A percentile compares a stretch with the other conserved stretches of the same genome.
Evolutionary conservation across 2,329 filamentous ascomycete species (phyloP).

Genomic region (Penicillium sp.): DNA sequence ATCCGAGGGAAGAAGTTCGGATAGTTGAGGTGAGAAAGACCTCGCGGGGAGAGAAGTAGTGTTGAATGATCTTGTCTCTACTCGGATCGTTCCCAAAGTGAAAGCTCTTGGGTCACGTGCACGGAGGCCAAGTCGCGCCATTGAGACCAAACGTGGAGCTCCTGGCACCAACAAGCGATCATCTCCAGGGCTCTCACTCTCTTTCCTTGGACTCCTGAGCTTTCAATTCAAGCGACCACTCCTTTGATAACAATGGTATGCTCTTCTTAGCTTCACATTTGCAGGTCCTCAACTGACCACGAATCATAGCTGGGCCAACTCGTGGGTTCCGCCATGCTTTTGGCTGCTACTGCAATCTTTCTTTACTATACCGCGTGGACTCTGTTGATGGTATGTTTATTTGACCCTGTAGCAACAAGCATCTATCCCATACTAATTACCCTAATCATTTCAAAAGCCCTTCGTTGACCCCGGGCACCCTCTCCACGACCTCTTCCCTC

Average conservation of each 20-base stretch:
- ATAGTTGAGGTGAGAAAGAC: not conserved
- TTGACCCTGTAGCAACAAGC: no score
- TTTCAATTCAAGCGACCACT: slow-evolving; percentile 7
- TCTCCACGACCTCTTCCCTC: slow-evolving; percentile 91
- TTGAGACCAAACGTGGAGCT: slow-evolving; percentile 14
- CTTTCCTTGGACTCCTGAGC: slow-evolving; percentile 6
- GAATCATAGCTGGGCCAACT: slow-evolving; percentile 82
- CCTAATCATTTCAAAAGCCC: slow-evolving; percentile 58
- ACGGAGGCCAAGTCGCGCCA: slow-evolving; percentile 11
- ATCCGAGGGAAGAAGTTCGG: slow-evolving; percentile 5
- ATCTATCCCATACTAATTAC: not conserved
- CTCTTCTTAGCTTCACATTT: slow-evolving; percentile 9
- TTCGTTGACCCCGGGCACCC: slow-evolving; percentile 95
- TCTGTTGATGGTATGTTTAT: slow-evolving; percentile 76
- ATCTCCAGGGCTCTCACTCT: slow-evolving; percentile 9
- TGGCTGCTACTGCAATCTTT: slow-evolving; percentile 71
- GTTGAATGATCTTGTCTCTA: not conserved
- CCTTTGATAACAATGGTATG: slow-evolving; percentile 27
- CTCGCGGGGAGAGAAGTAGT: slow-evolving; percentile 6
- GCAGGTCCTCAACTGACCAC: not conserved
- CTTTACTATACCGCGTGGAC: slow-evolving; percentile 98
- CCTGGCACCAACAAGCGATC: slow-evolving; percentile 14
- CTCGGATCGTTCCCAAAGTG: not conserved
- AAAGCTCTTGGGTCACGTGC: slow-evolving; percentile 23
- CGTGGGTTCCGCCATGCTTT: slow-evolving; percentile 73